Conservation (phyloP, 2,329 filamentous ascomycete genomes). For the Neonectria magnoliae region DNA sequence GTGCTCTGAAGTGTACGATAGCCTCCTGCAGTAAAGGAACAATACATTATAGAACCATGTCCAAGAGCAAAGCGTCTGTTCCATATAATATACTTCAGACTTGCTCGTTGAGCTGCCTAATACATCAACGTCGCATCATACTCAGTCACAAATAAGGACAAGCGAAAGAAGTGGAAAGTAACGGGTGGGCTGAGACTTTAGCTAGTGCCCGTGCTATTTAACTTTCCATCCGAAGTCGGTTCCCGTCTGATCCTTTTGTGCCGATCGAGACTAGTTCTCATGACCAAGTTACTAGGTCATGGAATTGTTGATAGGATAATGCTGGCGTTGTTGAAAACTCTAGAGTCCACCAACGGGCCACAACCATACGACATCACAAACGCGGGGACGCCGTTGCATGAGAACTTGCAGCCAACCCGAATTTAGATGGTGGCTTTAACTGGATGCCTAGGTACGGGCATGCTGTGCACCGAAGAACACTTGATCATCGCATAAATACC, state of each 20-base stretch:
- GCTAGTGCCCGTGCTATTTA: neutral
- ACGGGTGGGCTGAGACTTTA: neutral
- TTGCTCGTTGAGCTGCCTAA: neutral
- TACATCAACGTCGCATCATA: neutral
- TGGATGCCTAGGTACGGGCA: neutral
- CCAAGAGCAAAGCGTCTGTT: neutral
- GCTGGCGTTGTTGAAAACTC: neutral
- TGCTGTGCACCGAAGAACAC: neutral
- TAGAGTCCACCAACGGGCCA: neutral
- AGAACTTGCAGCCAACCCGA: neutral
- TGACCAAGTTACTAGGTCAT: neutral
- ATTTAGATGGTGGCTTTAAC: neutral
- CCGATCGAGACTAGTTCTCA: neutral
- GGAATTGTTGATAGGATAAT: neutral
- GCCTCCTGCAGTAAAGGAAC: neutral
- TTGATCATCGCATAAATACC: neutral
- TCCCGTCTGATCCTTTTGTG: neutral
- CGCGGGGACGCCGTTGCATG: neutral
- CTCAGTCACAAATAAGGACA: neutral
- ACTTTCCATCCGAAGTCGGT: neutral
- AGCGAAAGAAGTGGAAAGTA: neutral
- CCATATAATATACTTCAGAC: neutral
- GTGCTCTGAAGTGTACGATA: neutral
- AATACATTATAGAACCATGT: neutral
- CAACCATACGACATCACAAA: neutral